Conservation (phyloP, 2,329 filamentous ascomycete genomes). For the Aspergillus sp. region DNA sequence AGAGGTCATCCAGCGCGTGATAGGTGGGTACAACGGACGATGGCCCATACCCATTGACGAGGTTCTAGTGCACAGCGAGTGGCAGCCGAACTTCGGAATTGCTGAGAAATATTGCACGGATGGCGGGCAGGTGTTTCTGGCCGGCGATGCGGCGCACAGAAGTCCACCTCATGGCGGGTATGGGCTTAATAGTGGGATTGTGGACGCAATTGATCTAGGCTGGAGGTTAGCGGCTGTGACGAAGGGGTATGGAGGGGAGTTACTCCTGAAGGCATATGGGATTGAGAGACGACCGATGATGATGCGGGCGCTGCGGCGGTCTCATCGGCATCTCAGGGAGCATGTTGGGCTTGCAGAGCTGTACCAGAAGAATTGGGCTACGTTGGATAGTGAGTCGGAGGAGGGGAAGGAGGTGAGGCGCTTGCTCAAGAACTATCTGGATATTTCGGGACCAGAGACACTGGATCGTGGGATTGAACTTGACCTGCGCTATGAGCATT, state of each 20-base stretch:
- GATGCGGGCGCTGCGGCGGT: conserved; percentile 26
- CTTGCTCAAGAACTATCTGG: background rate
- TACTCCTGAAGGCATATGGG: conserved; percentile 29
- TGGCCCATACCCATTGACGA: conserved; percentile 34
- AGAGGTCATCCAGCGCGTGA: conserved; percentile 21
- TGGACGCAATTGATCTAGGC: conserved; percentile 36
- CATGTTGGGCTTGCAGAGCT: conserved; percentile 9
- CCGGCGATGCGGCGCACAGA: conserved; percentile 37
- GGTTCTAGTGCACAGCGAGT: conserved; percentile 30
- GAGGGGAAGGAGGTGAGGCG: background rate
- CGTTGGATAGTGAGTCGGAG: background rate
- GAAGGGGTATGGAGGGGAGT: conserved; percentile 23
- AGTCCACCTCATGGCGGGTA: conserved; percentile 38
- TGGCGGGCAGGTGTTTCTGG: conserved; percentile 27
- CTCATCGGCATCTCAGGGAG: conserved; percentile 13
- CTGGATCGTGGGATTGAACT: conserved; percentile 23
- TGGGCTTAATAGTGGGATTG: conserved; percentile 40
- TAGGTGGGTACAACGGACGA: conserved; percentile 20
- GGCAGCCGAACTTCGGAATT: conserved; percentile 30
- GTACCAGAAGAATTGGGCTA: background rate
- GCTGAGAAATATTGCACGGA: conserved; percentile 24
- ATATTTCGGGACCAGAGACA: conserved; percentile 13
- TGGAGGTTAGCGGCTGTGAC: conserved; percentile 36
- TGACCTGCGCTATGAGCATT: conserved; percentile 22
- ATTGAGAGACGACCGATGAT: conserved; percentile 30